Evolutionary conservation across 371 early-diverging fungal species (phyloP).

Genomic region (Basidiobolus meristosporus): DNA sequence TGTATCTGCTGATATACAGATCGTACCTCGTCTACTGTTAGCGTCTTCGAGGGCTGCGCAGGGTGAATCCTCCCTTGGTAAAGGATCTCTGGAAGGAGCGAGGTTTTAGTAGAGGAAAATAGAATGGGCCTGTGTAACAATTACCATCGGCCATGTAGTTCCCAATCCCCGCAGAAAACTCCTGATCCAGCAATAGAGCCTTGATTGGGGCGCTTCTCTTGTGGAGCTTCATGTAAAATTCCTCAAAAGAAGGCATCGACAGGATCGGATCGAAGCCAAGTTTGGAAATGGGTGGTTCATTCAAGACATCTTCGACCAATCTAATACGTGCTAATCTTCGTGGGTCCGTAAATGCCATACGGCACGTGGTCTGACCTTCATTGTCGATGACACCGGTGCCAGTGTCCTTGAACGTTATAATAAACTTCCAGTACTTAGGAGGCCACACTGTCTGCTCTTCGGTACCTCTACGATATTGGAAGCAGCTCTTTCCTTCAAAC

Average conservation of each 20-base stretch:
- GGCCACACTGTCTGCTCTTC: constrained; percentile 23
- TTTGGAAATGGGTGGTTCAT: constrained; percentile 17
- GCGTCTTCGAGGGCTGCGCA: constrained; percentile 18
- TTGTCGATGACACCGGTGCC: neutral
- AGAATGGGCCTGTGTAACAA: neutral
- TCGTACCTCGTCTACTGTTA: constrained; percentile 16
- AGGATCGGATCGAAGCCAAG: constrained; percentile 37
- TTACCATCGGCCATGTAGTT: constrained; percentile 47
- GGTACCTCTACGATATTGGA: constrained; percentile 1
- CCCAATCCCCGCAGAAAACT: constrained; percentile 42
- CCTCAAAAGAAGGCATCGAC: constrained; percentile 14
- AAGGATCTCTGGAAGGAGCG: constrained; percentile 13
- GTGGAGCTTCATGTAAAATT: constrained; percentile 11
- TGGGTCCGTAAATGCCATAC: constrained; percentile 28
- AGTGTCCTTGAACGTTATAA: constrained; percentile 11
- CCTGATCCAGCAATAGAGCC: constrained; percentile 28
- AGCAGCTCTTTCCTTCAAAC: neutral
- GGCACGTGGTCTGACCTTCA: neutral
- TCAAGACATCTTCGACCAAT: constrained; percentile 16
- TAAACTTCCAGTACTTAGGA: constrained; percentile 25
- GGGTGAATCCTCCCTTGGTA: constrained; percentile 38
- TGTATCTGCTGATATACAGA: constrained; percentile 14
- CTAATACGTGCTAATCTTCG: constrained; percentile 26
- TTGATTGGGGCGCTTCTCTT: constrained; percentile 26
- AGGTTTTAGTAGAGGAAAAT: neutral